Percentiles rank a stretch among this genome's conserved stretches.
Evolutionary conservation across 345 rosid genomes (phyloP).

Genomic region (Erodium maritimum): DNA sequence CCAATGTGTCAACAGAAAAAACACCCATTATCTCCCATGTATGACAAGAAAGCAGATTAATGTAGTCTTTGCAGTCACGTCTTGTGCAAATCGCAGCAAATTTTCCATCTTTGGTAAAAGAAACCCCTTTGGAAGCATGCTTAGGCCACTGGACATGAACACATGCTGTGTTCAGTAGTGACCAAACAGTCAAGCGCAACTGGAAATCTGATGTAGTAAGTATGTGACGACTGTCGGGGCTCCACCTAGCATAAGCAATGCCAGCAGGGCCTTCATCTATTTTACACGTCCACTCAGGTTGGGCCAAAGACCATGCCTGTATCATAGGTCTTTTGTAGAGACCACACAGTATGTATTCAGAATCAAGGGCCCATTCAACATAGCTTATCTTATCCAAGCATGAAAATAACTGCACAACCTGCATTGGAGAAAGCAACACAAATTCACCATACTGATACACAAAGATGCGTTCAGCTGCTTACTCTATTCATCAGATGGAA

Average conservation of each 20-base stretch:
- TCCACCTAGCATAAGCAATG: constrained; percentile 94
- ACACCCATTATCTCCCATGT: constrained; percentile 96
- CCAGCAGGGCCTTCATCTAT: constrained; percentile 98
- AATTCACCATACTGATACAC: constrained; percentile 1
- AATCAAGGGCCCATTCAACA: constrained; percentile 94
- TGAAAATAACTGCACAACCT: constrained; percentile 95
- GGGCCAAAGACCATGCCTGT: constrained; percentile 85
- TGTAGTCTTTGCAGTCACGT: constrained; percentile 86
- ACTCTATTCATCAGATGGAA: not conserved
- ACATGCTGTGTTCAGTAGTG: constrained; percentile 84
- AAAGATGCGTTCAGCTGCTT: not conserved
- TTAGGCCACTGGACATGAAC: constrained; percentile 96
- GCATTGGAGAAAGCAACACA: constrained; percentile 18
- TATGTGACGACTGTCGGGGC: constrained; percentile 94
- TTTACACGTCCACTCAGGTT: constrained; percentile 97
- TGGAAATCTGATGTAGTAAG: constrained; percentile 90
- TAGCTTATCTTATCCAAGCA: constrained; percentile 95
- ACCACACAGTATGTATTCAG: constrained; percentile 91
- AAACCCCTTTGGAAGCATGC: constrained; percentile 76
- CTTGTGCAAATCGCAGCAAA: constrained; percentile 82
- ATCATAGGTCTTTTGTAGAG: constrained; percentile 81
- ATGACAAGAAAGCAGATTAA: constrained; percentile 75
- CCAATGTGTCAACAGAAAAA: constrained; percentile 74
- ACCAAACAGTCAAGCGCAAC: constrained; percentile 83
- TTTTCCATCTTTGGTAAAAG: constrained; percentile 82